Percentiles rank a stretch among this genome's conserved stretches.
These are phyloP conservation scores for Flaveria floridana DNA, from an alignment of 140 eudicot species.

Conservation along the genomic window DNA sequence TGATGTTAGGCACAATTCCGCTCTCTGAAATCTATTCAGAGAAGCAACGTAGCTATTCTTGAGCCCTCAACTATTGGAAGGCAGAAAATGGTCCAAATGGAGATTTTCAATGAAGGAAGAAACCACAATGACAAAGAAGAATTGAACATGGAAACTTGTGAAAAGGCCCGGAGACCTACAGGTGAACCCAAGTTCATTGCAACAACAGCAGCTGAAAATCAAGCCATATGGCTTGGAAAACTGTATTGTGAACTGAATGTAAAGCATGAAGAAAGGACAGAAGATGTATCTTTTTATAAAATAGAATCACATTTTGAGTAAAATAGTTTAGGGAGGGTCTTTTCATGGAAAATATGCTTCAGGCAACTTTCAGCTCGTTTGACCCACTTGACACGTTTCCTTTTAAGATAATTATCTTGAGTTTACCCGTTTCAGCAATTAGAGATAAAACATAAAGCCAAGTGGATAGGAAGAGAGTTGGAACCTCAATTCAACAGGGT, in stretches of 20 bases:
- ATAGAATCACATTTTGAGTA: neutral
- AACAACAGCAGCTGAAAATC: neutral
- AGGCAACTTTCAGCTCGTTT: neutral
- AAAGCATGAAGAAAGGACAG: neutral
- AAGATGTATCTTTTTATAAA: neutral
- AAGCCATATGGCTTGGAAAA: neutral
- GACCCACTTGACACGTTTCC: neutral
- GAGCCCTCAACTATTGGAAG: no score
- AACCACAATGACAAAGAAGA: neutral
- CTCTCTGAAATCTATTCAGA: no score
- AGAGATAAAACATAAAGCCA: neutral
- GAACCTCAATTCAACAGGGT: constrained; percentile 56
- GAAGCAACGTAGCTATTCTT: no score
- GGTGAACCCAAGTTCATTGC: neutral
- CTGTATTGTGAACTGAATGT: neutral
- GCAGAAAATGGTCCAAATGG: neutral
- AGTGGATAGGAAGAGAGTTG: neutral
- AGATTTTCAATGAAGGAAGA: neutral
- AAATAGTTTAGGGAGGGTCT: neutral
- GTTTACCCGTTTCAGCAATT: neutral
- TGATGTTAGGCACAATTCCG: no score
- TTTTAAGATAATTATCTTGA: neutral
- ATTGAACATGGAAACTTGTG: neutral
- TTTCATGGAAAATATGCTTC: neutral
- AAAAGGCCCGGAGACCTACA: neutral